phyloP scores from a whole-genome alignment of 768 basidiomycete genomes.

The Tylopilus subfusipes region DNA sequence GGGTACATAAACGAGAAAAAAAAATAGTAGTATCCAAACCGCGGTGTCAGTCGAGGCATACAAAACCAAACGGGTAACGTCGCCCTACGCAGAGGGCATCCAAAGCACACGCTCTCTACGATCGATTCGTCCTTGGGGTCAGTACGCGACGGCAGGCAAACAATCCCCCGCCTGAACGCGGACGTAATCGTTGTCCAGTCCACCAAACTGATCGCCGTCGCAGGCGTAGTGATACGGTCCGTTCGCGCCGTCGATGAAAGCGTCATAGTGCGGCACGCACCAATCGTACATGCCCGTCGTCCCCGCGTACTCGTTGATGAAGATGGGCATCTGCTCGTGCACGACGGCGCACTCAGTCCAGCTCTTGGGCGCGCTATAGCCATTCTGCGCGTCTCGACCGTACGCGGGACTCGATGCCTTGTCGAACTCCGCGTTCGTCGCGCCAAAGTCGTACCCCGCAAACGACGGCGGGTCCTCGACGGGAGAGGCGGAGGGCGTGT shows the following conservation, averaged over 20 bases:
- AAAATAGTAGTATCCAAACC: not conserved
- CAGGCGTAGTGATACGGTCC: slow-evolving; percentile 10
- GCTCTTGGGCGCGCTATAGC: slow-evolving; percentile 26
- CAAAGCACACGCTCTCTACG: not conserved
- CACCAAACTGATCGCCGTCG: slow-evolving; percentile 4
- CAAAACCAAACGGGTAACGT: not conserved
- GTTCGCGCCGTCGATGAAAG: slow-evolving; percentile 4
- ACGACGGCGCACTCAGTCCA: slow-evolving; percentile 24
- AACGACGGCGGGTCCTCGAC: slow-evolving; percentile 24
- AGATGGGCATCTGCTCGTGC: slow-evolving; percentile 25
- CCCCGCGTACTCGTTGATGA: slow-evolving; percentile 27
- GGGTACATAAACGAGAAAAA: slow-evolving; percentile 2
- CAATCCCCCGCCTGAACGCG: slow-evolving; percentile 17
- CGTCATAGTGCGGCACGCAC: slow-evolving; percentile 20
- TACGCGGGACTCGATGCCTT: slow-evolving; percentile 10
- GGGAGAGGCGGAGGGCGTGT: slow-evolving; percentile 27
- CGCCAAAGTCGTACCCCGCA: slow-evolving; percentile 16
- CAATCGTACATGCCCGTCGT: slow-evolving; percentile 20
- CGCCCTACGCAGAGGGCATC: not conserved
- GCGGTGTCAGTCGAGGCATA: slow-evolving; percentile 3
- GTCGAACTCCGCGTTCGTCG: slow-evolving; percentile 10
- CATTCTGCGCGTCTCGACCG: slow-evolving; percentile 12
- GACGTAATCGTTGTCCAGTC: slow-evolving; percentile 12
- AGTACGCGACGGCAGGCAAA: slow-evolving; percentile 21
- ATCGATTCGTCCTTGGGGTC: slow-evolving; percentile 1